Base-by-base conservation (phyloP, 345 rosid genomes). In the Salix viminalis region DNA sequence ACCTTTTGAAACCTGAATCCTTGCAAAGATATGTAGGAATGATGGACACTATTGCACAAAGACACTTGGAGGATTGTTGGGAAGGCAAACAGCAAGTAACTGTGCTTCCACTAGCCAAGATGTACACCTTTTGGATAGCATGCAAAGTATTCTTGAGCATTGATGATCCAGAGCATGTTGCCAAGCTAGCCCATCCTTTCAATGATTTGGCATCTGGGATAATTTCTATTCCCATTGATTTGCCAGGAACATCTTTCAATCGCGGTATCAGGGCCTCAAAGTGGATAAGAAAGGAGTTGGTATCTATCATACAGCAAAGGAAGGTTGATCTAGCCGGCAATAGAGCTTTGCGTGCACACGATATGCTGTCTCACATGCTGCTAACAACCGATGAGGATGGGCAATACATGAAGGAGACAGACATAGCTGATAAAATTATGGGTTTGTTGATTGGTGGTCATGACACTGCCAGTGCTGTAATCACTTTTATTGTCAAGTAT, bases 371-470 rank as follows among this genome's bases (percentile, higher is more conserved):
- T 10, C 78, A 69, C 50, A 62, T 79, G 82, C 39, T 79, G 56
- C 34, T 70, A 32, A 71, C 66, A 0, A 16, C 71, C 7, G 75
- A 79, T 52, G 71, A 75, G 66, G 73, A 68, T 32, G 81, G 81
- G 4, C 58, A 78, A 36, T 39, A 41, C 42, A 24, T 46, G 77
- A 14, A 61, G 16, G 76, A 74, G 58, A 74, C 36, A n/a, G 69
- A 61, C 12, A 62, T 74, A 24, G 68, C 69, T 12, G 69, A 41
- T 19, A 74, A 79, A 28, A 67, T 79, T 4, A 42, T 73, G 14
- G 56, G 77, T 42, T 66, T 79, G 81, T 68, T 79, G 4, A 73
- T 79, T 69, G 81, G 77, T 23, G 76, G 82, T 56, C 73, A 79
- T 28, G 75, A 79, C 39, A 79, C 82, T 6, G 78, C 76, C 4